These are phyloP conservation scores for Elsinoe fawcettii DNA, from an alignment of 2,329 filamentous ascomycete species.

Conservation along the genomic window DNA sequence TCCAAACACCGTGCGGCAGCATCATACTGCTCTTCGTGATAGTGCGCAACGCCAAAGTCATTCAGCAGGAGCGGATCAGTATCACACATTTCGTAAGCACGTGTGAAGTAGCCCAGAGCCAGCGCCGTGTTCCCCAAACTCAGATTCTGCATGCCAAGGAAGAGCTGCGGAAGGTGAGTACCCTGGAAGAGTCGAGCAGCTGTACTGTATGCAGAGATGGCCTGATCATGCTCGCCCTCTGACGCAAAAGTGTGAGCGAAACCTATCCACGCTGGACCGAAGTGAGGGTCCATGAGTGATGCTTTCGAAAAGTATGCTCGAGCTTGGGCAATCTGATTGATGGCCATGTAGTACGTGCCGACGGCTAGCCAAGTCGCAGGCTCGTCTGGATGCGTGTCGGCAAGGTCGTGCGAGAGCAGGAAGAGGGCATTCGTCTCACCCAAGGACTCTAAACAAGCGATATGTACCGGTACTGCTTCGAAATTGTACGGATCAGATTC, in stretches of 20 bases:
- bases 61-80: conserved; percentile 87
- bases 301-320: conserved; percentile 95
- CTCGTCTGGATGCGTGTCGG: conserved; percentile 84
- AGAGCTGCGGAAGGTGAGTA: conserved; percentile 89
- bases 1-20: conserved; percentile 72
- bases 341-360: conserved; percentile 87
- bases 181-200: conserved; percentile 92
- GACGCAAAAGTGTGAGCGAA: conserved; percentile 98
- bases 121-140: conserved; percentile 90
- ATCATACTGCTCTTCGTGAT: conserved; percentile 73
- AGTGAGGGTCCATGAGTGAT: conserved; percentile 95
- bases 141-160: conserved; percentile 96
- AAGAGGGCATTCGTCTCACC: conserved; percentile 82
- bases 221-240: conserved; percentile 96
- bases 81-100: conserved; percentile 73
- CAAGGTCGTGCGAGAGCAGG: conserved; percentile 82
- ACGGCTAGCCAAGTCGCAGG: conserved; percentile 91
- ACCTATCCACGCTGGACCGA: conserved; percentile 95
- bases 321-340: conserved; percentile 83
- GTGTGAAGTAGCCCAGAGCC: conserved; percentile 88
- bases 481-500: conserved; percentile 84
- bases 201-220: conserved; percentile 94
- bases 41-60: conserved; percentile 92
- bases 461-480: conserved; percentile 76
- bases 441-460: conserved; percentile 85